Conservation (phyloP, 805 yeast genomes). For the Sugiyamaella chiloensis region DNA sequence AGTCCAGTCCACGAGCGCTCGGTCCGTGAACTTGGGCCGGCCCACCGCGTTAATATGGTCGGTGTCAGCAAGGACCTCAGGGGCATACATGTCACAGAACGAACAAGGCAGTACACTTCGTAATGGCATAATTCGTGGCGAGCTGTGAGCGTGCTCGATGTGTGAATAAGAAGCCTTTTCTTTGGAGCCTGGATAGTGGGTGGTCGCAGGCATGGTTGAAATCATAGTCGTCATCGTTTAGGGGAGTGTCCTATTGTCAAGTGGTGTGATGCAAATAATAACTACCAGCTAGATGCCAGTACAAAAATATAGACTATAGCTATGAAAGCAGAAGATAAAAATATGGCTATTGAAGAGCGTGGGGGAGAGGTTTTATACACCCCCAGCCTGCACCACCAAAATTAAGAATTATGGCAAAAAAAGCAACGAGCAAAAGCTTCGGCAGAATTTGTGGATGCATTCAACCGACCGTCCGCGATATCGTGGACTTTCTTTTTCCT, state of each 20-base stretch:
- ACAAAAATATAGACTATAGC: no score
- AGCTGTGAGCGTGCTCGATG: constrained; percentile 8
- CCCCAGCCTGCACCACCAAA: background rate
- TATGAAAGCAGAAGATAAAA: no score
- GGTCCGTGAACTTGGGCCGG: constrained; percentile 59
- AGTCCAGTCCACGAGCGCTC: constrained; percentile 68
- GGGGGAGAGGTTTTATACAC: background rate
- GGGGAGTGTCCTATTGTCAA: no score
- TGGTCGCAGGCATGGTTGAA: background rate
- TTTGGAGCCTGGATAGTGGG: background rate
- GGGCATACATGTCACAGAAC: constrained; percentile 55
- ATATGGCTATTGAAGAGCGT: background rate
- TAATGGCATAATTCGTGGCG: constrained; percentile 29
- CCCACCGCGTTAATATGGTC: constrained; percentile 33
- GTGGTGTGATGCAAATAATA: background rate
- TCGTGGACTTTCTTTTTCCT: background rate
- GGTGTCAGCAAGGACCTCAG: constrained; percentile 50
- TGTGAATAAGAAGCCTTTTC: constrained; percentile 11
- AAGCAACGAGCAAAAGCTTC: background rate
- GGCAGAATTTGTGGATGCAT: constrained; percentile 5
- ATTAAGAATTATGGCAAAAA: background rate
- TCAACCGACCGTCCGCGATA: constrained; percentile 2
- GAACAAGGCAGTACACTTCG: constrained; percentile 38
- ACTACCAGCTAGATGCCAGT: no score
- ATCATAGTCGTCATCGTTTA: constrained; percentile 6